Base-by-base conservation (phyloP, 2,329 filamentous ascomycete genomes). In the Apiospora pterosperma region DNA sequence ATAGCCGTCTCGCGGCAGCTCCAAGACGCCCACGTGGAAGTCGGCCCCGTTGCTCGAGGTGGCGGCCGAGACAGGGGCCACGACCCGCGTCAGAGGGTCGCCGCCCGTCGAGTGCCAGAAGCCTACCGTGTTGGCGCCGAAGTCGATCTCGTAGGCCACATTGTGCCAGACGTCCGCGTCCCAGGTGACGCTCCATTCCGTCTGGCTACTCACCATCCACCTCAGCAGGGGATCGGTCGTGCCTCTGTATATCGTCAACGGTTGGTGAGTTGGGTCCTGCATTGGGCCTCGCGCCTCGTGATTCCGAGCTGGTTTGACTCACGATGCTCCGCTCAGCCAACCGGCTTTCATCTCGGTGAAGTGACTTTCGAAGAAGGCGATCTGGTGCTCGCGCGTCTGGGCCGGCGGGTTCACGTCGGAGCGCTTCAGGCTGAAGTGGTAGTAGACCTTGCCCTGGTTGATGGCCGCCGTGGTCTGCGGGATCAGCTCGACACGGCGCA, bases 301-400 rank as follows among this genome's bases (percentile, higher is more conserved):
- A 88, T 79, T 61, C 76, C 78, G 36, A 88, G 79, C 83, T 84
- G 87, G 55, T 90, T 90, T 65, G 86, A 86, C 80, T 92, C 92
- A 74, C 92, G 77, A 79, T 92, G 86, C 83, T 75, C 88, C 82
- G 72, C 87, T 88, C 6, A 80, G 82, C 83, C 84, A 87, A 52
- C 90, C 90, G 65, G 86, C 86, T 80, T 92, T 92, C 75, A 92
- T 78, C 80, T 92, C 90, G 14, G 89, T 92, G 76, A 92, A 92
- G 77, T 92, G 90, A 74, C 82, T 86, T 78, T 91, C 89, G 78
- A 88, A 88, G 76, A 84, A 84, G 73, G 75, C 77, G 71, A 83
- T 81, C 77, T 92, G 90, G 76, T 92, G 90, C 79, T 92, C 90
- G 63, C 88, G 84, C 11, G 81, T 83, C 84, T 84, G 89, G 5